A percentile compares a stretch with the other conserved stretches of the same genome.
Conservation (phyloP, 805 yeast genomes). For the Brettanomyces anomalus region DNA sequence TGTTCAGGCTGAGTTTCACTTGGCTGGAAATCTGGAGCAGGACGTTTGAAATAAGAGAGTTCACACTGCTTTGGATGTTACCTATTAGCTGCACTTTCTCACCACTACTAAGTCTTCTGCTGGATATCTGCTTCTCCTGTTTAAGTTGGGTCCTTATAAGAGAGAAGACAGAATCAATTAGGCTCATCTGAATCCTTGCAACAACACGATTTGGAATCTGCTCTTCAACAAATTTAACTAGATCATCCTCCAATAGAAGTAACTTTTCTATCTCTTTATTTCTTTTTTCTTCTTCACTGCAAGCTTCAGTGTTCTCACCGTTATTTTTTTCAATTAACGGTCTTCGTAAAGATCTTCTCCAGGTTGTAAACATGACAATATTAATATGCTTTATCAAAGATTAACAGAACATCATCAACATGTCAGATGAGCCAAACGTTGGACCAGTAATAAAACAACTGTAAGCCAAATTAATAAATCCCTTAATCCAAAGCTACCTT, state of each 20-base stretch:
- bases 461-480: too few relatives aligned
- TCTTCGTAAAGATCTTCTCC: not conserved
- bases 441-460: too few relatives aligned
- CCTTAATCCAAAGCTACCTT: too few relatives aligned
- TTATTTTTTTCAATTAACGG: not conserved
- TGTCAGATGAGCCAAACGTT: too few relatives aligned
- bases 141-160: not conserved
- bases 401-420: too few relatives aligned
- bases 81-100: conserved; percentile 20
- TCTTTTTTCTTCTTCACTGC: not conserved
- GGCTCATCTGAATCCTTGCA: not conserved
- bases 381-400: too few relatives aligned
- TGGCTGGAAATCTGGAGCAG: conserved; percentile 12
- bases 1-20: too few relatives aligned
- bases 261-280: not conserved
- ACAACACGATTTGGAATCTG: not conserved
- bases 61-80: conserved; percentile 26
- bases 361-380: not conserved
- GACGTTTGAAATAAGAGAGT: conserved; percentile 24
- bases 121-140: not conserved
- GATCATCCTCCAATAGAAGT: not conserved
- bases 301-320: not conserved
- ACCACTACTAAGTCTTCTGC: not conserved
- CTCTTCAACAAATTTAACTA: conserved; percentile 5
- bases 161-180: not conserved